These are phyloP conservation scores for Claviceps lovelessii DNA, from an alignment of 2,329 filamentous ascomycete genomes.

Conservation along the genomic window DNA sequence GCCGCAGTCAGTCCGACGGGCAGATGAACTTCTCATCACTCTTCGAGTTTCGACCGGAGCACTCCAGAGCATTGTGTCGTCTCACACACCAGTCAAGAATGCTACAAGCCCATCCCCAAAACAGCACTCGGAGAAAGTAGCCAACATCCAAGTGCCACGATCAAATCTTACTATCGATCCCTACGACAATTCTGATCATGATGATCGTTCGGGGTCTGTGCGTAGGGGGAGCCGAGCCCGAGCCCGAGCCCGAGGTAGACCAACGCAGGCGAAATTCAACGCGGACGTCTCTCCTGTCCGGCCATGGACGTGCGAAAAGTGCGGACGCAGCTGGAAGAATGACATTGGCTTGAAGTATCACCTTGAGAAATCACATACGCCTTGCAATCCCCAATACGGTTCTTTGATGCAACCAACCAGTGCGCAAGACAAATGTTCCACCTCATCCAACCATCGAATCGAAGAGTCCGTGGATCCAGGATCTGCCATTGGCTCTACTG, in stretches of 20 bases:
- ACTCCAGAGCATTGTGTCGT: neutral
- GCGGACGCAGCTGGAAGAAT: slow-evolving; percentile 42
- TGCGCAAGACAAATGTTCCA: slow-evolving; percentile 8
- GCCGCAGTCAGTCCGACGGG: neutral
- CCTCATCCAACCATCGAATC: neutral
- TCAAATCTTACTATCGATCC: neutral
- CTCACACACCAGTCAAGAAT: neutral
- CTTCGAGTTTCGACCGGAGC: slow-evolving; percentile 1
- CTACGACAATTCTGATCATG: neutral
- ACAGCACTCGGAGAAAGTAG: neutral
- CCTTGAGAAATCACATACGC: slow-evolving; percentile 36
- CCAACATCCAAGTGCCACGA: neutral
- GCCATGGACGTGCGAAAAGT: slow-evolving; percentile 36
- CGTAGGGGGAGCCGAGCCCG: slow-evolving; percentile 4
- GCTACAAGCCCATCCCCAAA: neutral
- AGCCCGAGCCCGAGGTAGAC: slow-evolving; percentile 4
- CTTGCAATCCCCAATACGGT: slow-evolving; percentile 34
- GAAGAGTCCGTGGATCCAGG: neutral
- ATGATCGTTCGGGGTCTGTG: neutral
- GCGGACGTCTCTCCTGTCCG: slow-evolving; percentile 10
- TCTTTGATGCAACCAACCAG: slow-evolving; percentile 5
- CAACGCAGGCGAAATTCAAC: slow-evolving; percentile 6
- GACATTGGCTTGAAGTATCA: slow-evolving; percentile 45
- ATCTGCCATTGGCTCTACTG: neutral
- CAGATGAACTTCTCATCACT: neutral